Percentiles rank a stretch among this genome's conserved stretches.
phyloP scores from a whole-genome alignment of 768 basidiomycete species.

The Baorangia bicolor region DNA sequence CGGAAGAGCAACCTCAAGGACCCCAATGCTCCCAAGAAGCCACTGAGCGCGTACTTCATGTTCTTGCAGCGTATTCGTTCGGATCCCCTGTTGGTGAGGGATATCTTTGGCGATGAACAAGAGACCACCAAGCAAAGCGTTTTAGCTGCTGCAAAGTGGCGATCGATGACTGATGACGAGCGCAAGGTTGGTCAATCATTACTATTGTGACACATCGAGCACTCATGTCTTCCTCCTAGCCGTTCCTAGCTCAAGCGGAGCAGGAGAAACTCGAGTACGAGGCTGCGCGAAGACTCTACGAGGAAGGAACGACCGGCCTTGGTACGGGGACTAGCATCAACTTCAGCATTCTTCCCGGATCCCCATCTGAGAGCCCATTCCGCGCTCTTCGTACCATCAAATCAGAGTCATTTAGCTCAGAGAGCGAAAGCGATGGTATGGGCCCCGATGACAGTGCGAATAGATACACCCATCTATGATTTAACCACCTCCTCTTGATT shows the following conservation, averaged over 20 bases:
- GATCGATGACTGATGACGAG: conserved; percentile 90
- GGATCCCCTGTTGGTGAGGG: conserved; percentile 66
- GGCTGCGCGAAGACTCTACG: conserved; percentile 79
- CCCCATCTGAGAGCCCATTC: conserved; percentile 49
- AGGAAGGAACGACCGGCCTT: conserved; percentile 72
- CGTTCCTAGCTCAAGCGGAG: conserved; percentile 90
- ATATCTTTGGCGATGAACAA: conserved; percentile 85
- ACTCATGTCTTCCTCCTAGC: conserved; percentile 45
- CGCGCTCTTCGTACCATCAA: conserved; percentile 47
- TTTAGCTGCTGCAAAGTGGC: conserved; percentile 89
- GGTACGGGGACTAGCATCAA: conserved; percentile 73
- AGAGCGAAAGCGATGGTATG: conserved; percentile 69
- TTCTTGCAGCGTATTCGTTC: conserved; percentile 89
- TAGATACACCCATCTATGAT: conserved; percentile 38
- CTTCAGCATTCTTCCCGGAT: conserved; percentile 76
- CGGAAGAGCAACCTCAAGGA: conserved; percentile 95
- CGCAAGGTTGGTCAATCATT: conserved; percentile 62
- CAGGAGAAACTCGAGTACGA: conserved; percentile 96
- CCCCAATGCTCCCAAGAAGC: conserved; percentile 96
- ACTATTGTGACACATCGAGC: conserved; percentile 1
- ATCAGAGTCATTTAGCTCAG: conserved; percentile 60
- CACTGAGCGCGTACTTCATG: conserved; percentile 92
- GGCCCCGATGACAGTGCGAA: conserved; percentile 48
- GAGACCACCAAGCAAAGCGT: conserved; percentile 96
- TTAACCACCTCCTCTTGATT: conserved; percentile 17